Evolutionary conservation across 1,284 basidiomycete species (phyloP).

Genomic region (Rhizoctonia solani): DNA sequence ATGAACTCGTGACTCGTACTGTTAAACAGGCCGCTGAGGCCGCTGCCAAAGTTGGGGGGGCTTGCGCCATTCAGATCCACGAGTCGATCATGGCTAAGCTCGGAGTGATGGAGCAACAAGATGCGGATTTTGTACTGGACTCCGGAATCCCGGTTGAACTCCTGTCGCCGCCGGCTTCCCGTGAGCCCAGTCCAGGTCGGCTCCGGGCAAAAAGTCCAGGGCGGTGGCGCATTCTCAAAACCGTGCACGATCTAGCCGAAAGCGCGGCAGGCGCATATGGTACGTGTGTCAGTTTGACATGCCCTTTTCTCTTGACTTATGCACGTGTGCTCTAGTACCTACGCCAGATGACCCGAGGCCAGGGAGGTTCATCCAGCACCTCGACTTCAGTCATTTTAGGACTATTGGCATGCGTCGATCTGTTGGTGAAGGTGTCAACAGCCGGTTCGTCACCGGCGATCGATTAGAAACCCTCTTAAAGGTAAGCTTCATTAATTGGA

Average conservation of each 20-base stretch:
- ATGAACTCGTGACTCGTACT: slow-evolving; percentile 42
- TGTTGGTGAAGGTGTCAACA: slow-evolving; percentile 84
- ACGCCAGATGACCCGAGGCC: slow-evolving; percentile 71
- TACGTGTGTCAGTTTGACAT: slow-evolving; percentile 45
- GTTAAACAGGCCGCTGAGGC: slow-evolving; percentile 42
- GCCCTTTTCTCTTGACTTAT: slow-evolving; percentile 16
- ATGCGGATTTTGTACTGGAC: slow-evolving; percentile 45
- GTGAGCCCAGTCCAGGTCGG: slow-evolving; percentile 76
- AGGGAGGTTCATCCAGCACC: slow-evolving; percentile 73
- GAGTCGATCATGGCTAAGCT: slow-evolving; percentile 64
- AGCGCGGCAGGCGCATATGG: slow-evolving; percentile 68
- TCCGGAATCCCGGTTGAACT: slow-evolving; percentile 70
- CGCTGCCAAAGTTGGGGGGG: slow-evolving; percentile 62
- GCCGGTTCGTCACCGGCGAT: slow-evolving; percentile 90
- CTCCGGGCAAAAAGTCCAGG: slow-evolving; percentile 71
- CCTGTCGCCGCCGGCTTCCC: slow-evolving; percentile 72
- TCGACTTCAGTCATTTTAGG: slow-evolving; percentile 92
- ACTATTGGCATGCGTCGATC: slow-evolving; percentile 94
- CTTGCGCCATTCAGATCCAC: slow-evolving; percentile 53
- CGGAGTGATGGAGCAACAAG: slow-evolving; percentile 39
- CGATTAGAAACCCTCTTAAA: slow-evolving; percentile 82
- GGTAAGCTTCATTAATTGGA: slow-evolving; percentile 52
- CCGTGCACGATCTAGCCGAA: slow-evolving; percentile 73
- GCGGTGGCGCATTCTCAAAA: slow-evolving; percentile 75
- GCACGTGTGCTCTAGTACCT: slow-evolving; percentile 58